Percentiles rank a stretch among this genome's conserved stretches.
Evolutionary conservation across 345 rosid species (phyloP).

Genomic region (Capsella bursapastoris): DNA sequence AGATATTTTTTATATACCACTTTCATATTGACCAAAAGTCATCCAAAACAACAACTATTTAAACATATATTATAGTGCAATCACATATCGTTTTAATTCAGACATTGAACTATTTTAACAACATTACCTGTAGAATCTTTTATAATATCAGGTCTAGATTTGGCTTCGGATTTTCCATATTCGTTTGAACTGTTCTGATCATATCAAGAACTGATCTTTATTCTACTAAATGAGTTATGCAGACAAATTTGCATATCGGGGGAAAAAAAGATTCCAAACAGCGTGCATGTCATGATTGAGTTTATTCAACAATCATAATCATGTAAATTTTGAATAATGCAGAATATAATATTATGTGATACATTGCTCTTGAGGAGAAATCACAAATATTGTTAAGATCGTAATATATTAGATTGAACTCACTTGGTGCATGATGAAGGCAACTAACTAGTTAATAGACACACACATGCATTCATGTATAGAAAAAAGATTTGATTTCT

Average conservation of each 20-base stretch:
- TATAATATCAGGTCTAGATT: conserved; percentile 29
- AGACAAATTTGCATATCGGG: conserved; percentile 35
- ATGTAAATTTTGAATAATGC: conserved; percentile 9
- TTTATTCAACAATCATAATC: conserved; percentile 20
- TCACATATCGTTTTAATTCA: neutral
- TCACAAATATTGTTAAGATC: conserved; percentile 24
- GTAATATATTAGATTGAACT: conserved; percentile 18
- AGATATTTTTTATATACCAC: no score
- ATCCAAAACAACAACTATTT: neutral
- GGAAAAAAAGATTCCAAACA: conserved; percentile 34
- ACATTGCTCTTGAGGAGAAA: conserved; percentile 33
- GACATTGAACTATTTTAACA: conserved; percentile 26
- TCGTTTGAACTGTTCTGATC: conserved; percentile 19
- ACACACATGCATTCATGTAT: conserved; percentile 1
- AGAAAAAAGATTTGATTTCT: conserved; percentile 17
- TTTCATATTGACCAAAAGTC: neutral
- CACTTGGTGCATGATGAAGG: conserved; percentile 35
- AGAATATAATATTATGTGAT: conserved; percentile 7
- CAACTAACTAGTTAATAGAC: conserved; percentile 7
- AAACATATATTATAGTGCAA: conserved; percentile 5
- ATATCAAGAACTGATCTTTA: conserved; percentile 31
- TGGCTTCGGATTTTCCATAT: conserved; percentile 20
- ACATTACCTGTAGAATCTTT: conserved; percentile 37
- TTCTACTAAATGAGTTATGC: conserved; percentile 28
- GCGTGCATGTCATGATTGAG: conserved; percentile 43